Base-by-base conservation (phyloP, 148 eudicot species). In the Arbutus unedo region DNA sequence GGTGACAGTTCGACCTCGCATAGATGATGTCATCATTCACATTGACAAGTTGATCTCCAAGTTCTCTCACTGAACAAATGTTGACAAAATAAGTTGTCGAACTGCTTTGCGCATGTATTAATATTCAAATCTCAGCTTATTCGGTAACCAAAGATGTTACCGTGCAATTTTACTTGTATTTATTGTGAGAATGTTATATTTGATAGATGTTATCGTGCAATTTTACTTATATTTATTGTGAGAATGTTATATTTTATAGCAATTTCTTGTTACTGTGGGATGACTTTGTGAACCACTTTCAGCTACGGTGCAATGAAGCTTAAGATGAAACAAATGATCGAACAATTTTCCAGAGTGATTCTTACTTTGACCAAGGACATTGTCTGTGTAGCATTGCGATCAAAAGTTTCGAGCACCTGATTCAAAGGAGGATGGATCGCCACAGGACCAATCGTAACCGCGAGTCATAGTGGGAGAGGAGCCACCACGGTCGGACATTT, bases 41-140 rank as follows among this genome's bases (percentile, higher is more conserved):
- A 97, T 96, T 7, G 99, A 94, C 84, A 96, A 93, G 87, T 87
- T 96, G 89, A 89, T 93, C 90, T 49, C 95, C 49, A 96, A 96
- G 87, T 93, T 91, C 89, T 90, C 98, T 54, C 84, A 81, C 21
- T 93, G 87, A 90, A 76, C 66, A 74, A 72, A 55, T 15, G 14
- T 16, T 9, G 60, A 4, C 13, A 4, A 44, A 78, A 41, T 80
- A 81, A 76, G 38, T 3, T 44, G 81, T 10, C 15, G 2, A 1
- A 11, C 8, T 19, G 3, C 13, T 47, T n/a, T 73, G 23, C 64
- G 43, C 5, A 14, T 66, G 79, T 76, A 18, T 56, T 62, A 54
- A 64, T 57, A 74, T 74, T 45, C 18, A 51, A 54, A 50, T 60
- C 56, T 80, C 85, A 73, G 66, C 51, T 44, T 68, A 73, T 13